Evolutionary conservation across 345 rosid genomes (phyloP).

Genomic region (Populus davidiana): DNA sequence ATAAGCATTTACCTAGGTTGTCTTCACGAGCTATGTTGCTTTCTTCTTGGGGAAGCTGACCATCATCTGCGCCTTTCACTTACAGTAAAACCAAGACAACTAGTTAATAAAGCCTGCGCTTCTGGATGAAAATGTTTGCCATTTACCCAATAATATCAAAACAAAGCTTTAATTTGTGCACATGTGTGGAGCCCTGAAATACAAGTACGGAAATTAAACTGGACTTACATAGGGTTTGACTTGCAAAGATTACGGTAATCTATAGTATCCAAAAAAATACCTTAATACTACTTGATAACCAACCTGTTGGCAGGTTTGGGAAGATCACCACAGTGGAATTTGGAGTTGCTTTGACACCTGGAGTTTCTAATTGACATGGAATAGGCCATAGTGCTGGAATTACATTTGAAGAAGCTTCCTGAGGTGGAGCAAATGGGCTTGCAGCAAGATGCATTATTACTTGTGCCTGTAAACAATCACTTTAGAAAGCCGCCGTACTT

Average conservation of each 20-base stretch:
- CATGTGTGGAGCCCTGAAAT: background rate
- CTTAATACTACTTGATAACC: conserved; percentile 4
- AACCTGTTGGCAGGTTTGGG: conserved; percentile 30
- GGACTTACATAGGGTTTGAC: background rate
- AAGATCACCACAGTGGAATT: conserved; percentile 12
- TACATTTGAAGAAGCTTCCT: conserved; percentile 21
- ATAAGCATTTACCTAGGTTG: conserved; percentile 23
- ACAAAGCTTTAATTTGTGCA: background rate
- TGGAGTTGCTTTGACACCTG: conserved; percentile 21
- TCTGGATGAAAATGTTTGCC: background rate
- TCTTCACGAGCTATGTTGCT: conserved; percentile 20
- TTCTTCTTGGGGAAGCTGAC: conserved; percentile 18
- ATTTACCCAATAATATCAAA: background rate
- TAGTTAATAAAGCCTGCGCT: conserved; percentile 5
- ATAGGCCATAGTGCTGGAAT: conserved; percentile 22
- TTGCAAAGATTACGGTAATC: background rate
- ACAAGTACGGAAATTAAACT: background rate
- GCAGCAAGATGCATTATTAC: conserved; percentile 42
- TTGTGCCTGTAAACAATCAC: conserved; percentile 34
- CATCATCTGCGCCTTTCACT: conserved; percentile 21
- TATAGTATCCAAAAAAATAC: background rate
- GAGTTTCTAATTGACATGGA: conserved; percentile 28
- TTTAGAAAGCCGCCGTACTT: conserved; percentile 8
- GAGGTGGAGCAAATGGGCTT: conserved; percentile 21
- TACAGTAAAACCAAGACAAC: conserved; percentile 8